Base-by-base conservation (phyloP, 495 filamentous ascomycete genomes). In the Podospora sp. region DNA sequence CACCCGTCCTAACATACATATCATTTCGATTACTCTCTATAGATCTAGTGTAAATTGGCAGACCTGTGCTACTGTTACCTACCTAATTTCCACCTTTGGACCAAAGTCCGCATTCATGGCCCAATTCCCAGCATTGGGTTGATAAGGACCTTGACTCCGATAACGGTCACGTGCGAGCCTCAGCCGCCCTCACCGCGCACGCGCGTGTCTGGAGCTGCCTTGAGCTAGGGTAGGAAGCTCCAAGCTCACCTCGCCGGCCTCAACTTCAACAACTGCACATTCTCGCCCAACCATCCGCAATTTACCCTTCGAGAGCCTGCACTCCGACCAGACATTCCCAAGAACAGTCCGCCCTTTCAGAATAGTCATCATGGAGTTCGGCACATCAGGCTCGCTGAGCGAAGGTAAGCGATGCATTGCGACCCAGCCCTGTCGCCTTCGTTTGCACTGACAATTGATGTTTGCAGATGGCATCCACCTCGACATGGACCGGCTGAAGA, bases 381-480 rank as follows among this genome's bases (percentile, higher is more conserved):
- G 89, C 66, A 84, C 79, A 55, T 86, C 88, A 71, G 90, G 91
- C 68, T 84, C 85, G 80, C 80, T 93, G 65, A 90, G 85, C 68
- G 89, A 92, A 86, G 91, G 91, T 91, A 71, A 56, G 72, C 60
- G 67, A 53, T 67, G 68, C 69, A 66, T 74, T 66, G 72, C 36
- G 63, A 27, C 46, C 60, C 56, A 26, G 59, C n/a, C 16, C 22
- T 2, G 18, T 33, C 8, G 18, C 61, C n/a, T 24, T 52, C 18
- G 35, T 57, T 18, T 27, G 29, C 1, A 60, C 68, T 75, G 49
- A 71, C 33, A 21, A 25, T 69, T 72, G 69, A 69, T 60, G 58
- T 55, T 62, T 29, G 33, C 73, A 99, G 95, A 99, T 94, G 95
- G 95, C 75, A 97, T 99, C 76, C 95, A 99, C 79, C 82, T 99